Evolutionary conservation across 768 basidiomycete species (phyloP), one percentile per base, ranked within the genome.

Genomic region (Trametes cingulata): DNA sequence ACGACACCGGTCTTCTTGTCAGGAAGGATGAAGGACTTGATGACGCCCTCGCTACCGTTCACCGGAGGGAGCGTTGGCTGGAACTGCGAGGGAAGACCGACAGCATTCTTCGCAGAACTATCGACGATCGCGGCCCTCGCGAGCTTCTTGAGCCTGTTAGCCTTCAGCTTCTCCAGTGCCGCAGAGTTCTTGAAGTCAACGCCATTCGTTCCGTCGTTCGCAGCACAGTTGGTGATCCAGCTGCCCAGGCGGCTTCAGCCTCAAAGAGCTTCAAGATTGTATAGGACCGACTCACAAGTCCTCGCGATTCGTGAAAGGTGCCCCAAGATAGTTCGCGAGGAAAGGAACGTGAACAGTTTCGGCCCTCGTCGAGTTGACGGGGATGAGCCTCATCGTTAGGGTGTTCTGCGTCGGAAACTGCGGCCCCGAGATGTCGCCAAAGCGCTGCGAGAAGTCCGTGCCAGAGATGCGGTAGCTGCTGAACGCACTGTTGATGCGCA

Each of bases 401-500:
- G 76, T 78, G 8, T 76, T 76, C 41, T 78, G 75, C 14, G 76
- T 74, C 3, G 82, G 80, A 58, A 80, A 79, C 19, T 72, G 67
- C 14, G 82, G 82, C 2, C 85, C 84, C 43, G 85, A 85, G 35
- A 85, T 73, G 62, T 78, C 77, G 10, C 80, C 86, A 48, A 87
- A 66, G 13, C 84, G 77, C 69, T 87, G 85, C n/a, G 82, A 83
- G 64, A 81, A 84, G n/a, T 57, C 65, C 0, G 73, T 74, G 10
- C 69, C 76, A 14, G 60, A 53, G 39, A 74, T 64, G 8, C 82
- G 74, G 67, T 87, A 87, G 66, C 82, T 82, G 33, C 78, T 82
- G 71, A 84, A 82, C 3, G 82, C 85, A 40, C 80, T 82, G 72
- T 87, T 87, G 40, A 86, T 80, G 35, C 86, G 79, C 43, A 87